Evolutionary conservation across 768 basidiomycete species (phyloP).

Genomic region (Nidularia sp.): DNA sequence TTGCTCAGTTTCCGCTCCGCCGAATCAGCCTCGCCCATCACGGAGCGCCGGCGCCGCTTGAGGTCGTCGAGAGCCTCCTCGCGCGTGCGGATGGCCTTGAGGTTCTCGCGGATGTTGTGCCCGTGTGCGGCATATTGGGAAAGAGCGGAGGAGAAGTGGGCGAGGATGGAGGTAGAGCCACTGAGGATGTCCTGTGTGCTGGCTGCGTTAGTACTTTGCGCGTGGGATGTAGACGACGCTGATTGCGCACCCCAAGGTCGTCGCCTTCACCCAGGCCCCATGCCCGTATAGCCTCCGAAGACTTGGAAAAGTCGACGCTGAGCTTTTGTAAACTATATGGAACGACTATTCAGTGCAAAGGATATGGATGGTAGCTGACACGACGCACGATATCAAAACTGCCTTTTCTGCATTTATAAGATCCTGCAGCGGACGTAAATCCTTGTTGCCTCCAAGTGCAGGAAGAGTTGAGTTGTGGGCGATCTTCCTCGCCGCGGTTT

Average conservation of each 20-base stretch:
- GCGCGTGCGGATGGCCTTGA: conserved; percentile 79
- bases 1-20: conserved; percentile 88
- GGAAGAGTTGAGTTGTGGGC: conserved; percentile 88
- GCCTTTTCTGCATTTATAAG: conserved; percentile 87
- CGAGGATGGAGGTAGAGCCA: conserved; percentile 63
- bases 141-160: conserved; percentile 65
- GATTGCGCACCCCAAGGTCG: conserved; percentile 61
- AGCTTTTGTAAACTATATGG: conserved; percentile 51
- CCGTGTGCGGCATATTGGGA: conserved; percentile 69
- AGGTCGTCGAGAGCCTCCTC: conserved; percentile 83
- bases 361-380: not conserved
- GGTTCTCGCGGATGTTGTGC: conserved; percentile 62
- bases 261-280: conserved; percentile 85
- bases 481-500: conserved; percentile 72
- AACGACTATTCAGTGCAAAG: not conserved
- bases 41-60: conserved; percentile 61
- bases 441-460: conserved; percentile 64
- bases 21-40: conserved; percentile 69
- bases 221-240: too few species aligned
- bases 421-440: conserved; percentile 79
- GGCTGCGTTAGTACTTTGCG: too few species aligned
- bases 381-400: conserved; percentile 61
- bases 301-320: conserved; percentile 59
- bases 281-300: conserved; percentile 63
- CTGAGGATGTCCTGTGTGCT: conserved; percentile 63